Base-by-base conservation (phyloP, 2,329 filamentous ascomycete genomes). In the Pseudonectria buxi region DNA sequence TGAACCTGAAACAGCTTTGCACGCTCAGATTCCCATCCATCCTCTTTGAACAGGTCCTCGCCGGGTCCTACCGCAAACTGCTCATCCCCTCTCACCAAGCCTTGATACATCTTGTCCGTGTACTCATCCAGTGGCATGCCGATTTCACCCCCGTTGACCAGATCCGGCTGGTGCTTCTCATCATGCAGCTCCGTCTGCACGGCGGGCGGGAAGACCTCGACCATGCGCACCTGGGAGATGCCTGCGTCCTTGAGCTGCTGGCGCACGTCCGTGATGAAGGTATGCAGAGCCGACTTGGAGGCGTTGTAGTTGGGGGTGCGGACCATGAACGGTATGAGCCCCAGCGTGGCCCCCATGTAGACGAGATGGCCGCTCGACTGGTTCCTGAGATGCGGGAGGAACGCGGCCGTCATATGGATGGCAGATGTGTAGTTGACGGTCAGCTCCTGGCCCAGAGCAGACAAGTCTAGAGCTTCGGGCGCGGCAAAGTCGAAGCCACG, bases 101-200 rank as follows among this genome's bases (percentile, higher is more conserved):
- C 49, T 10, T 45, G 39, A 10, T 41, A 45, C 47, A 51, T 51
- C 10, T 66, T 63, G 1, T 72, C 59, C 2, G 56, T 59, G 44
- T 69, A 76, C 16, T 62, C 52, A 1, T 15, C 54, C 25, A 66
- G 44, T 1, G 60, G 54, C 44, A 65, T 63, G 0, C 63, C 63
- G 30, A 65, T 56, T 14, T 50, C 36, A 4, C 50, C 46, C 0
- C 53, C 53, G 3, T 53, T 43, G 6, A 50, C 36, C 12, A 52
- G 32, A 34, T 51, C 50, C 32, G 51, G 44, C 25, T 53, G 51
- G 18, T 53, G 49, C 9, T 41, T 44, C 31, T 49, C 46, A 14
- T 53, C 51, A 4, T 53, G 51, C 15, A 52, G n/a, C 39, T 54
- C 51, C 0, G 53, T 53, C 40, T 57, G 51, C 14, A 54, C 52